phyloP scores from a whole-genome alignment of 1,284 basidiomycete genomes.

The Puccinia triticina region DNA sequence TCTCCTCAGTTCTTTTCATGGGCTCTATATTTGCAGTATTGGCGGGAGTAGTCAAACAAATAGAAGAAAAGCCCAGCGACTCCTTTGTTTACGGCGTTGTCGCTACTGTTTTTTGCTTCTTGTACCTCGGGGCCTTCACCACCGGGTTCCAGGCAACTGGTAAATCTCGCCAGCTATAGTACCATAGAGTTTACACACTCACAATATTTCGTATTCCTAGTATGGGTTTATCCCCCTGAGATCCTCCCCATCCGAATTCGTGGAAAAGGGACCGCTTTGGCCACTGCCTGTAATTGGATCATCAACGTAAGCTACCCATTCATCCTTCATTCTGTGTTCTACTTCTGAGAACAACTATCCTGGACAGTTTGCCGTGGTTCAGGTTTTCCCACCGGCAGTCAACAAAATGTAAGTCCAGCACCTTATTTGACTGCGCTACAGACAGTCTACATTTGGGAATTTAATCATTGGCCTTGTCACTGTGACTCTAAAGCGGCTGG shows the following conservation, averaged over 20 bases:
- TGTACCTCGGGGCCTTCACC: slow-evolving; percentile 60
- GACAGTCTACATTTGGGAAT: neutral
- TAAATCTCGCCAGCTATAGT: neutral
- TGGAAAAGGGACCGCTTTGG: slow-evolving; percentile 58
- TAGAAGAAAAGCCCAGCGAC: slow-evolving; percentile 55
- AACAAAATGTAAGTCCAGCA: slow-evolving; percentile 37
- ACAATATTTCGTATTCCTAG: slow-evolving; percentile 20
- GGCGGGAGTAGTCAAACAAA: slow-evolving; percentile 56
- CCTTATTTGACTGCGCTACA: neutral
- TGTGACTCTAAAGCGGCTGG: slow-evolving; percentile 54
- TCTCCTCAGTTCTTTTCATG: slow-evolving; percentile 58
- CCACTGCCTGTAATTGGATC: slow-evolving; percentile 59
- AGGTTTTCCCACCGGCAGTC: slow-evolving; percentile 52
- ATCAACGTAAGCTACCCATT: slow-evolving; percentile 55
- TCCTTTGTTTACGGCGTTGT: slow-evolving; percentile 52
- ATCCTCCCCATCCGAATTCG: slow-evolving; percentile 58
- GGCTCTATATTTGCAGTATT: slow-evolving; percentile 57
- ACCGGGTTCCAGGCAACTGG: slow-evolving; percentile 58
- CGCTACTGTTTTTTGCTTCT: slow-evolving; percentile 58
- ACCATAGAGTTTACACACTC: neutral
- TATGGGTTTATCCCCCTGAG: slow-evolving; percentile 60
- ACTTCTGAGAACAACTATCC: neutral
- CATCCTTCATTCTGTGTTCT: neutral
- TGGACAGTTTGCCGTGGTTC: slow-evolving; percentile 47
- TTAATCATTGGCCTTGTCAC: neutral